A percentile compares a stretch with the other conserved stretches of the same genome.
These are phyloP conservation scores for Exserohilum rostratum DNA, from an alignment of 2,329 filamentous ascomycete genomes.

Conservation along the genomic window DNA sequence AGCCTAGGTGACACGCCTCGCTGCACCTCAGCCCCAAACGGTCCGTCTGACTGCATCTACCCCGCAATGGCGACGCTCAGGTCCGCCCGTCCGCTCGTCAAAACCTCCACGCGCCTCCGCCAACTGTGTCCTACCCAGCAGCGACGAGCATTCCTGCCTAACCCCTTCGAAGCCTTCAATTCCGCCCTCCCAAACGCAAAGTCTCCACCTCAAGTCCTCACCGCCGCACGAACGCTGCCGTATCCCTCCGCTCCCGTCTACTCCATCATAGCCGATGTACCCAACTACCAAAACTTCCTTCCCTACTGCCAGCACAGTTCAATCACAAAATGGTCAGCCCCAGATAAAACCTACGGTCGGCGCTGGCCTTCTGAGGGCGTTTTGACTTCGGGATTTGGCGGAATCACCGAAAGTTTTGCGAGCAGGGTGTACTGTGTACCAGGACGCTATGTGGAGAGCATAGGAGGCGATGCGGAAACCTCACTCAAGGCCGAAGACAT, in stretches of 20 bases:
- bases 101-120: constrained; percentile 17
- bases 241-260: constrained; percentile 77
- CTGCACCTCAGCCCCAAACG: neutral
- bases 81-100: constrained; percentile 46
- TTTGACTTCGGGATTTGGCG: constrained; percentile 84
- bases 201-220: constrained; percentile 67
- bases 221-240: constrained; percentile 75
- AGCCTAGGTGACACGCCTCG: constrained; percentile 19
- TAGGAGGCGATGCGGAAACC: constrained; percentile 64
- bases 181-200: constrained; percentile 28
- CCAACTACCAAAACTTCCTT: constrained; percentile 81
- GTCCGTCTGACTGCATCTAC: neutral
- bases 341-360: constrained; percentile 55
- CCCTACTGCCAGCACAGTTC: constrained; percentile 82
- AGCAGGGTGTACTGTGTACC: constrained; percentile 80
- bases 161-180: constrained; percentile 53
- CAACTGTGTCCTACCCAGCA: constrained; percentile 20
- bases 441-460: constrained; percentile 74
- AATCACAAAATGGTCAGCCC: constrained; percentile 75
- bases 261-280: constrained; percentile 84
- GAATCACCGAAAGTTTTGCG: constrained; percentile 82
- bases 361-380: constrained; percentile 76
- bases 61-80: constrained; percentile 43
- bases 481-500: constrained; percentile 51
- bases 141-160: constrained; percentile 52